Conservation (phyloP, 495 filamentous ascomycete species). For the Terfezia claveryi region DNA sequence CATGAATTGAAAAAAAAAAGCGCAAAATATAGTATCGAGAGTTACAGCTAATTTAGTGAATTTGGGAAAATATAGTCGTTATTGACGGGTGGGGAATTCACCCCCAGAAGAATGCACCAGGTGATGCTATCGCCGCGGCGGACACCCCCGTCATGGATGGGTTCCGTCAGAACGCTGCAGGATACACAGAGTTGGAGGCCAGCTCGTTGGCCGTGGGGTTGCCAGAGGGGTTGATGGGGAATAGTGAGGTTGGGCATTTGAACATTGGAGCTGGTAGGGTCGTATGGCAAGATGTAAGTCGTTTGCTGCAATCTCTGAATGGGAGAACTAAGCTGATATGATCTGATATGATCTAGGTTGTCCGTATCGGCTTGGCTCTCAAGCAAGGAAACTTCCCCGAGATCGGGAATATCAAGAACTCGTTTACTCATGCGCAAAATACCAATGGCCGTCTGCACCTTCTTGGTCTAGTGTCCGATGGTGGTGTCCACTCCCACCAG, state of each 20-base stretch:
- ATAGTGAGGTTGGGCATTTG: constrained; percentile 92
- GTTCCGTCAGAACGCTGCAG: constrained; percentile 51
- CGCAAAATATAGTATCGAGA: constrained; percentile 2
- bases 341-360: constrained; percentile 24
- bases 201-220: constrained; percentile 89
- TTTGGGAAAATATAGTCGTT: constrained; percentile 42
- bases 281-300: constrained; percentile 74
- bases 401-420: constrained; percentile 54
- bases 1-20: neutral
- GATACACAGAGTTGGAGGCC: constrained; percentile 74
- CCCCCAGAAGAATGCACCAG: constrained; percentile 50
- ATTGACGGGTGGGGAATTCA: constrained; percentile 97
- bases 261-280: constrained; percentile 97
- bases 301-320: neutral
- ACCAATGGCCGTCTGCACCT: constrained; percentile 84
- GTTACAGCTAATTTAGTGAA: constrained; percentile 30
- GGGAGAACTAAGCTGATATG: neutral
- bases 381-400: constrained; percentile 68
- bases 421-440: constrained; percentile 60
- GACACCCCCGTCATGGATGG: constrained; percentile 80
- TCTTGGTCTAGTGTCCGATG: constrained; percentile 73
- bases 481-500: constrained; percentile 92
- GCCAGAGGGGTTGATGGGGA: constrained; percentile 94
- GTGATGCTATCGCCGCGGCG: constrained; percentile 84
- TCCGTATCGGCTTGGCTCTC: constrained; percentile 86